These are phyloP conservation scores for Cryptococcus neoformans DNA, from an alignment of 1,284 basidiomycete species.

Conservation along the genomic window DNA sequence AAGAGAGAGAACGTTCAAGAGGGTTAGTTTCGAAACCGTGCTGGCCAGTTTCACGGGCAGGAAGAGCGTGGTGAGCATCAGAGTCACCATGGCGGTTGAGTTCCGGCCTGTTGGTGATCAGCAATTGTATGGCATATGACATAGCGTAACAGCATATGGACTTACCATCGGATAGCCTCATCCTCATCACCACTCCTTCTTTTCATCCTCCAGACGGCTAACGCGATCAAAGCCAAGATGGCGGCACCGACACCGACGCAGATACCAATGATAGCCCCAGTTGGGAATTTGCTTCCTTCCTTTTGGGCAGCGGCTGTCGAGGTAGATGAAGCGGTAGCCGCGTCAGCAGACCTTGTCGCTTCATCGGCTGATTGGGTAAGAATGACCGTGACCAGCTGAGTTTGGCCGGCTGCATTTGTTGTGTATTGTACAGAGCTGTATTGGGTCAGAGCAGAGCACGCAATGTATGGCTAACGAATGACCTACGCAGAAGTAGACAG, in stretches of 20 bases:
- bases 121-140: not conserved
- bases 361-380: constrained; percentile 18
- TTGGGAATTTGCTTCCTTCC: constrained; percentile 25
- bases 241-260: constrained; percentile 39
- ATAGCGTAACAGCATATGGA: not conserved
- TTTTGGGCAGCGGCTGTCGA: not conserved
- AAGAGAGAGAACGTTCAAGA: constrained; percentile 34
- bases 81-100: constrained; percentile 49
- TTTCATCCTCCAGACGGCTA: constrained; percentile 40
- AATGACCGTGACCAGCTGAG: constrained; percentile 24
- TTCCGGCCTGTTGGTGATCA: constrained; percentile 36
- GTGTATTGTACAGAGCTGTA: constrained; percentile 16
- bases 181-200: constrained; percentile 38
- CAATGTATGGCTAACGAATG: not conserved
- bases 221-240: constrained; percentile 33
- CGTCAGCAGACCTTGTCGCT: constrained; percentile 7
- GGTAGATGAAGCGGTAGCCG: constrained; percentile 8
- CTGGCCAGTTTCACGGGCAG: constrained; percentile 41
- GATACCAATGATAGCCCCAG: constrained; percentile 46
- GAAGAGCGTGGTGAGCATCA: constrained; percentile 43
- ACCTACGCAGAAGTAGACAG: not conserved
- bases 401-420: constrained; percentile 28
- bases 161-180: constrained; percentile 48
- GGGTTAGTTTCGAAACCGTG: constrained; percentile 43
- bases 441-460: not conserved